phyloP scores from a whole-genome alignment of 2,329 filamentous ascomycete genomes.

The Exophiala bonariae region DNA sequence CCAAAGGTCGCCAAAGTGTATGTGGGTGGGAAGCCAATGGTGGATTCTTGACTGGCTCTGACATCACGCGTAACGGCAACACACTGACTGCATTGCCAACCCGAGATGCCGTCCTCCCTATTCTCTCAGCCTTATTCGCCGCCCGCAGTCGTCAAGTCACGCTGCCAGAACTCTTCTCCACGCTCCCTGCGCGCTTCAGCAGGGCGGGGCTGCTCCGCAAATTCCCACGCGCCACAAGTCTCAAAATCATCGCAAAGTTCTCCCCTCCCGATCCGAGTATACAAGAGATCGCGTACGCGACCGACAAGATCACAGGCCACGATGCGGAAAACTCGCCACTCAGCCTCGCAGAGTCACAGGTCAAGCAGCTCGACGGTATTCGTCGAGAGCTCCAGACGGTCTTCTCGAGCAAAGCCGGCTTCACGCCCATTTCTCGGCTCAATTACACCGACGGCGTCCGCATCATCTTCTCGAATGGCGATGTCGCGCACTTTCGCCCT shows the following conservation, averaged over 20 bases:
- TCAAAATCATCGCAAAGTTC: constrained; percentile 33
- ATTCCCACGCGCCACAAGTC: constrained; percentile 33
- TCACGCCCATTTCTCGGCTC: constrained; percentile 28
- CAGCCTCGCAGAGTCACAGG: too few relatives aligned
- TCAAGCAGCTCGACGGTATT: too few relatives aligned
- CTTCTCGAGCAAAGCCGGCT: constrained; percentile 31
- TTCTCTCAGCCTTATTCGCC: constrained; percentile 33
- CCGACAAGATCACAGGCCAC: constrained; percentile 16
- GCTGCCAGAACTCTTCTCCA: constrained; percentile 32
- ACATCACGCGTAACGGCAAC: constrained; percentile 32
- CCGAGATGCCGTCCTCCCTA: constrained; percentile 34
- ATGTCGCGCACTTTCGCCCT: constrained; percentile 36
- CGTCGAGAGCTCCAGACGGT: constrained; percentile 22
- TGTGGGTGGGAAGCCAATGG: constrained; percentile 38
- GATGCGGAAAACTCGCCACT: too few relatives aligned
- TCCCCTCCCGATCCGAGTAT: constrained; percentile 28
- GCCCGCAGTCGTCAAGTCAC: constrained; percentile 28
- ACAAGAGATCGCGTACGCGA: constrained; percentile 26
- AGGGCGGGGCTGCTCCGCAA: constrained; percentile 34
- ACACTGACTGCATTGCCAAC: constrained; percentile 33
- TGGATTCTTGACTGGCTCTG: constrained; percentile 35
- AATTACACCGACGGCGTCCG: constrained; percentile 36
- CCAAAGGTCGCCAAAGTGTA: constrained; percentile 31
- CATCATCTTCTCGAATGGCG: constrained; percentile 33
- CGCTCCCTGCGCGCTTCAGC: constrained; percentile 33